Evolutionary conservation across 2,329 filamentous ascomycete species (phyloP), one percentile per base, ranked within the genome.

Genomic region (Aspergillus phoenicis): DNA sequence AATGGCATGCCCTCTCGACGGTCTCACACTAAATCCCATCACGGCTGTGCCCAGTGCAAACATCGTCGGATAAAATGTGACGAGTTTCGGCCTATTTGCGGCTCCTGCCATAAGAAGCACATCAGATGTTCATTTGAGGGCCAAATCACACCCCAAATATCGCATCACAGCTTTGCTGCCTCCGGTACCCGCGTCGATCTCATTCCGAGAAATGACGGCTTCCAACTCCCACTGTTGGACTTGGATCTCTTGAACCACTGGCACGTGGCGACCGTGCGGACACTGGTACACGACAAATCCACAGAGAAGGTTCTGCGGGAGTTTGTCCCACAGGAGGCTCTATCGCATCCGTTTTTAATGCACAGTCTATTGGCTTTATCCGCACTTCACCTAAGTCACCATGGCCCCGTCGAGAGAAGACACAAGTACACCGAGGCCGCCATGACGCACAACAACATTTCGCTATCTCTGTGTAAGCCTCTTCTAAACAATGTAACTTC

Each of bases 1-100:
- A 20, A 39, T 36, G 43, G 36, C 15, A 63, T 63, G 61, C 61
- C 61, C 22, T 52, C 45, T 22, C 61, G 61, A 22, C 53, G 61
- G n/a, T 52, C 58, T 30, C 58, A 63, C n/a, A 20, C 17, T 10
- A 63, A 61, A 17, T 63, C 61, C 7, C 61, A 63, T 30, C 61
- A 63, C 7, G 62, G 61, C 28, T 65, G 63, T 28, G 17, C 36
- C 28, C 59, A 64, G 20, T 65, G 63, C 51, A 65, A 65, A 38
- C 57, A 57, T 10, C 63, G 63, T 17, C 39, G 62, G 28, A 62
- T 65, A 5, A 65, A 65, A 54, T 65, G 63, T 15, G 62, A 65
- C 24, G 63, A 65, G 30, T 24, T 36, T 13, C 63, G 57, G 6
- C 63, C 63, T 11, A 20, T n/a, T 13, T 65, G 63, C 38, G 22